Percentiles rank a stretch among this genome's conserved stretches.
Conservation (phyloP, 345 rosid species). For the Rhodamnia argentea region DNA sequence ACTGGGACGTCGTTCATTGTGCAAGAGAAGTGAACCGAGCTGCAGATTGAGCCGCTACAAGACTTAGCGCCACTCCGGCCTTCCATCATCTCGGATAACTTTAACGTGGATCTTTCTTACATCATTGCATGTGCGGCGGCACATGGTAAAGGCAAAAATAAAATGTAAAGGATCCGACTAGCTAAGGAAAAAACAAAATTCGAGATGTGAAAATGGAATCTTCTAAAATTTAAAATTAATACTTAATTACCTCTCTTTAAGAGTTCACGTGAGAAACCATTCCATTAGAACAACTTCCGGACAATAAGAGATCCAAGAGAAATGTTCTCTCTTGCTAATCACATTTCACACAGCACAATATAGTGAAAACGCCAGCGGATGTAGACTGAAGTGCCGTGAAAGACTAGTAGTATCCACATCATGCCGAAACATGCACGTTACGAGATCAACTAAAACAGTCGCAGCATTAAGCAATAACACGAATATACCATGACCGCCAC, state of each 20-base stretch:
- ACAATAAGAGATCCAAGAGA: neutral
- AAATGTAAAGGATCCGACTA: neutral
- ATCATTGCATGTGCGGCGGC: neutral
- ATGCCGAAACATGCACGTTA: neutral
- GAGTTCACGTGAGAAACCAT: neutral
- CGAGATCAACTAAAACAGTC: neutral
- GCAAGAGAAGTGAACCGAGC: too few relatives aligned
- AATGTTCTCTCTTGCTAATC: neutral
- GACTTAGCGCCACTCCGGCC: too few relatives aligned
- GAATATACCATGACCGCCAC: fast-evolving
- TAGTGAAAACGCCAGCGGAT: neutral
- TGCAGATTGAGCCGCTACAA: too few relatives aligned
- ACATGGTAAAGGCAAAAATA: neutral
- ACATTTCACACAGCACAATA: neutral
- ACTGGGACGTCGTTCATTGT: too few relatives aligned
- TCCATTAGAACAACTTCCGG: neutral
- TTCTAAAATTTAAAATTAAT: neutral
- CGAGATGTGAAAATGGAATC: neutral
- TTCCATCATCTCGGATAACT: neutral
- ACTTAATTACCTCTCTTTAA: neutral
- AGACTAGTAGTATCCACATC: neutral
- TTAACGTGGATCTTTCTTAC: neutral
- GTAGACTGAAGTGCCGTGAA: neutral
- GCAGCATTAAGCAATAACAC: neutral
- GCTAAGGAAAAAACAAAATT: neutral